Conservation (phyloP, 1,139 yeast species). For the Ashbya aceris region DNA sequence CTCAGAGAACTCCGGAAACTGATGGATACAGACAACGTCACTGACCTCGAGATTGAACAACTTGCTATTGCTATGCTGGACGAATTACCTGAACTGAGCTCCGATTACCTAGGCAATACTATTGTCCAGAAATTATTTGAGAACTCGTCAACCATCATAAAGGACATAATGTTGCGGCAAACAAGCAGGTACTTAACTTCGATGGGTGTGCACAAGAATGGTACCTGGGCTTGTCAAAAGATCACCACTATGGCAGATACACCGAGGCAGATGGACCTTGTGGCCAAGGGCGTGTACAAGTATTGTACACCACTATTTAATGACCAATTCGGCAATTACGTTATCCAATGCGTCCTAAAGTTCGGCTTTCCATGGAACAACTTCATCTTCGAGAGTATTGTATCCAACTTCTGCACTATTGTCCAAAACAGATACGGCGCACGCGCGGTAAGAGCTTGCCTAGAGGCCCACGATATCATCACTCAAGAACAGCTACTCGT, state of each 20-base stretch:
- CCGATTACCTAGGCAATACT: constrained; percentile 92
- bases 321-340: constrained; percentile 96
- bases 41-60: constrained; percentile 61
- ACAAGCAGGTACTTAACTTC: constrained; percentile 78
- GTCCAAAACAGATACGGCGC: constrained; percentile 92
- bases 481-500: constrained; percentile 61
- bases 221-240: constrained; percentile 99
- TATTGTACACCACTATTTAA: constrained; percentile 79
- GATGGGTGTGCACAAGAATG: constrained; percentile 92
- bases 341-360: constrained; percentile 84
- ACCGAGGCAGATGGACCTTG: constrained; percentile 60
- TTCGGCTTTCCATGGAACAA: constrained; percentile 85
- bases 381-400: constrained; percentile 77
- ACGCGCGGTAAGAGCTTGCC: constrained; percentile 84
- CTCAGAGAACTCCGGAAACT: constrained; percentile 50
- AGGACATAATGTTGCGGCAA: constrained; percentile 71
- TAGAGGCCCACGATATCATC: constrained; percentile 59
- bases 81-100: constrained; percentile 83
- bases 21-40: constrained; percentile 36
- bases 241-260: constrained; percentile 68
- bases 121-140: constrained; percentile 87
- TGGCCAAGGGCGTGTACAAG: constrained; percentile 66
- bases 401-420: constrained; percentile 71
- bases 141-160: constrained; percentile 57
- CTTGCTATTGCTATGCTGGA: constrained; percentile 76